Base-by-base conservation (phyloP, 306 rosid species). In the Canavalia gladiata region DNA sequence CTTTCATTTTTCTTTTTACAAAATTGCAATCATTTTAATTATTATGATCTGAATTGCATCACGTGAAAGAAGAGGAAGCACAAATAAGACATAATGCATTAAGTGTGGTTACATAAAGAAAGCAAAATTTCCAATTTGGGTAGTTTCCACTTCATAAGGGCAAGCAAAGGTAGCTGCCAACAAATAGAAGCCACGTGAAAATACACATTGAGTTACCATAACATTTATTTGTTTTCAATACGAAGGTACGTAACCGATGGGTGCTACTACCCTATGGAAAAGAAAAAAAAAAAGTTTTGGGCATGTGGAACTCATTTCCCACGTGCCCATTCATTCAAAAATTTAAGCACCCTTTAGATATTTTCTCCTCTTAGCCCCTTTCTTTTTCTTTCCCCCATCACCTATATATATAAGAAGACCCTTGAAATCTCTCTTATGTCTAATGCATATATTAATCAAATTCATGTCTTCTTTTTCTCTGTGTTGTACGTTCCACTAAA, bases 241-340 rank as follows among this genome's bases (percentile, higher is more conserved):
- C 56, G 28, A 5, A 59, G 33, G 59, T 82, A 76, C 82, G 67
- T 49, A 59, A 82, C 73, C 56, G 2, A 59, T 68, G 77, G 74
- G 66, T 35, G 65, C 77, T 68, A 75, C 57, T 56, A 33, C 29
- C 64, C 72, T 58, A 72, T 60, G n/a, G 62, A 6, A 5, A 12
- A 57, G 6, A 10, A 60, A 69, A 58, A 82, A 71, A 18, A 18
- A 18, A 18, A 18, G 55, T 43, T 77, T 81, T 51, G n/a, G 42
- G 4, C 78, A 78, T 78, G 77, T 73, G 84, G 50, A 73, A 82
- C 81, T 86, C 88, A 82, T 86, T 86, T 86, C 69, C 78, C 81
- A 86, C 81, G 84, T 72, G 81, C 74, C 39, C 43, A 49, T 7
- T 65, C 58, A 29, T 29, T 81, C 68, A 81, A 75, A 18, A 18